Conservation (phyloP, 208 protist genomes). For the Spongospora subterranea region DNA sequence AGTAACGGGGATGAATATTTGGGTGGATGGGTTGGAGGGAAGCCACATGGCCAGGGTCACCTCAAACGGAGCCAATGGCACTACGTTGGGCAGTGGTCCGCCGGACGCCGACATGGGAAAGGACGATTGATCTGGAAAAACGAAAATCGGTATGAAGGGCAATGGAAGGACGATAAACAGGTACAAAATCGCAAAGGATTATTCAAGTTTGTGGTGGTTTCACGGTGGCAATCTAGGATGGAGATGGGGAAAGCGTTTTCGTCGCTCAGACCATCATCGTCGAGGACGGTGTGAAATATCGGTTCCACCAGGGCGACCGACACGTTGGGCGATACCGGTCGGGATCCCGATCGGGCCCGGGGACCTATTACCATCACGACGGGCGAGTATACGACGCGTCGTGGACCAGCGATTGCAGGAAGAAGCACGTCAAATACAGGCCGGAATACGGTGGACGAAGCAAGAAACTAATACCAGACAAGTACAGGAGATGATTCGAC, state of each 20-base stretch:
- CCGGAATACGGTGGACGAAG: not conserved
- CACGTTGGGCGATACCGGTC: not conserved
- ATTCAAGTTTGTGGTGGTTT: not conserved
- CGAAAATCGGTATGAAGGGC: slow-evolving; percentile 8
- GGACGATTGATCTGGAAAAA: not conserved
- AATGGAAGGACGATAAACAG: not conserved
- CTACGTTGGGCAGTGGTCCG: not conserved
- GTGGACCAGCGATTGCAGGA: not conserved
- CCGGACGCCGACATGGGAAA: not conserved
- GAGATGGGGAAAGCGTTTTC: not conserved
- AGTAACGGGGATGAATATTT: not conserved
- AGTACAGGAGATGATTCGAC: not conserved
- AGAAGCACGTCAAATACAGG: not conserved
- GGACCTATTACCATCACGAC: slow-evolving; percentile 40
- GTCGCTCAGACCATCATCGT: not conserved
- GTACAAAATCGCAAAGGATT: not conserved
- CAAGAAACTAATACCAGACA: not conserved
- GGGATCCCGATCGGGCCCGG: not conserved
- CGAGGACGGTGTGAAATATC: not conserved
- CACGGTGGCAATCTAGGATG: not conserved
- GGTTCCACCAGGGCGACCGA: slow-evolving; percentile 14
- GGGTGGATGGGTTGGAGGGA: not conserved
- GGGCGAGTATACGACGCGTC: slow-evolving; percentile 19
- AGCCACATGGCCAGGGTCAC: not conserved
- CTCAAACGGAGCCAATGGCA: not conserved